Evolutionary conservation across 345 rosid genomes (phyloP), one percentile per base, ranked within the genome.

Genomic region (Euphorbia lathyris): DNA sequence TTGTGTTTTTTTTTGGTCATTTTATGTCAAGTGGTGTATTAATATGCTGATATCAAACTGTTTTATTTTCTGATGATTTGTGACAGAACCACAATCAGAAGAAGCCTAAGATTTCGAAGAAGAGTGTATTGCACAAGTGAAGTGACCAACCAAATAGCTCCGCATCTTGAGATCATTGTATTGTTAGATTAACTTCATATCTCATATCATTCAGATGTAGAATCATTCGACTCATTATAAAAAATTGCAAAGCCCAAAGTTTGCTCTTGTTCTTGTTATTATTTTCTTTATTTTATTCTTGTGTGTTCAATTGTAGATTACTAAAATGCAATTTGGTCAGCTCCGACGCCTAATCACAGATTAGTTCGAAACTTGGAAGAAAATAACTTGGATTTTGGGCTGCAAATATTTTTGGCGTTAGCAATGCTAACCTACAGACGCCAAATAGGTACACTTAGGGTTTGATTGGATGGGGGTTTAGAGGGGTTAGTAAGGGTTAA

Each of bases 121-220:
- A 85, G 87, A 80, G 93, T 48, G 67, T 90, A 78, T 83, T 92
- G 76, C 99, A 92, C 84, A 95, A 90, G 84, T 94, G 79, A 81
- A 16, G 34, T 25, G 19, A 51, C n/a, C 52, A 25, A 3, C 9
- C 55, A 43, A 25, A 4, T 19, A 14, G 14, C 22, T 22, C 20
- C 4, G 20, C 72, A 26, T n/a, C 9, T n/a, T n/a, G n/a, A n/a
- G n/a, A 1, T 47, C 14, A n/a, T 17, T 17, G 26, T 17, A 22
- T 11, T 36, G 55, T 42, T 14, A 12, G 22, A n/a, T 14, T n/a
- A 29, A 5, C 14, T 29, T 1, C 9, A 40, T 45, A 7, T 6
- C 51, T 19, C 40, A 17, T 6, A 47, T 32, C 57, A 30, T 16
- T 42, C 14, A 2, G 25, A 9, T 13, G 56, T 38, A 30, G 55